Evolutionary conservation across 805 yeast species (phyloP).

Genomic region (Candida nemodendra): DNA sequence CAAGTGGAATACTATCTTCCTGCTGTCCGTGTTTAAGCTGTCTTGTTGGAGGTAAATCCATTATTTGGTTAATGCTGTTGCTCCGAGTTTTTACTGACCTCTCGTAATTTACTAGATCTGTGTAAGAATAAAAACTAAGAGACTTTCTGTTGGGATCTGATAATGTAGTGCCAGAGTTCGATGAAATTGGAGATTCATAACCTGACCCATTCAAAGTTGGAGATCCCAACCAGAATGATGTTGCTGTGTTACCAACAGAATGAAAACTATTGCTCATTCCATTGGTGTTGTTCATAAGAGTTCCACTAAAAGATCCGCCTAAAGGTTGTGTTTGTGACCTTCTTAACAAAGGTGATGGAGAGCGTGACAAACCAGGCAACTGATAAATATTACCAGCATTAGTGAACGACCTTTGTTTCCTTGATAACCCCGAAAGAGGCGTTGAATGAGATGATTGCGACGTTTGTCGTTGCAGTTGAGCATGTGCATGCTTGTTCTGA

Average conservation of each 20-base stretch:
- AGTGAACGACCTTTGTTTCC: slow-evolving; percentile 6
- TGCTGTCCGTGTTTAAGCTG: slow-evolving; percentile 4
- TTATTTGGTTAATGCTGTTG: slow-evolving; percentile 1
- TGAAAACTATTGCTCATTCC: neutral
- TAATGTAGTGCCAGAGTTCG: slow-evolving; percentile 3
- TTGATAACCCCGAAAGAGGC: neutral
- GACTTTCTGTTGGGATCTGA: slow-evolving; percentile 21
- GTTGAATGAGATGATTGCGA: neutral
- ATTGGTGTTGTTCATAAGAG: neutral
- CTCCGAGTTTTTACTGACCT: slow-evolving; percentile 5
- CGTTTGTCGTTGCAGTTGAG: neutral
- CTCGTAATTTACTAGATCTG: slow-evolving; percentile 32
- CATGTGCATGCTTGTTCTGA: neutral
- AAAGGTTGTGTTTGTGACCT: slow-evolving; percentile 9
- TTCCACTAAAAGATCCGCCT: slow-evolving; percentile 2
- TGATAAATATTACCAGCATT: neutral
- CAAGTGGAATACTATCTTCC: slow-evolving; percentile 12
- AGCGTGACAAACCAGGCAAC: neutral
- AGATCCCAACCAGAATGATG: neutral
- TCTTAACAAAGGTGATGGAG: slow-evolving; percentile 8
- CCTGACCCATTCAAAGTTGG: neutral
- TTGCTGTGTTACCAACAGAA: neutral
- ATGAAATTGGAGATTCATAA: neutral
- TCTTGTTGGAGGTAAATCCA: slow-evolving; percentile 3
- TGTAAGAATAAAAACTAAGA: slow-evolving; percentile 33